Percentiles rank a stretch among this genome's conserved stretches.
These are phyloP conservation scores for Bolboschoenus planiculmis DNA, from an alignment of 176 grass and related monocot species.

Conservation along the genomic window DNA sequence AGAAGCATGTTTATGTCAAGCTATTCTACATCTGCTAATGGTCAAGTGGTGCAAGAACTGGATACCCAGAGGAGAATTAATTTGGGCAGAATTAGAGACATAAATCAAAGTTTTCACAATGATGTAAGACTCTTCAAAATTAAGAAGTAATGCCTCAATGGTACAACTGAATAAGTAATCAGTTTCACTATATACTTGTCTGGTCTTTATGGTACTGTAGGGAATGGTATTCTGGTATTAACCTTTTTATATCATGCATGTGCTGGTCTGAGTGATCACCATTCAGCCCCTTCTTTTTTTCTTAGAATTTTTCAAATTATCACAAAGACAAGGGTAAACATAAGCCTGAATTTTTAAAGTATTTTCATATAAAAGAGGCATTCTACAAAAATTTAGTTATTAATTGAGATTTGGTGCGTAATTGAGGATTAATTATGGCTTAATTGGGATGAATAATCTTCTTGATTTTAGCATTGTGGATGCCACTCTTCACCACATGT, in stretches of 20 bases:
- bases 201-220: neutral
- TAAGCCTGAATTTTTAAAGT: neutral
- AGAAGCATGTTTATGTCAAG: neutral
- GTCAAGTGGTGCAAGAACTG: neutral
- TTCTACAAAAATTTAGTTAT: neutral
- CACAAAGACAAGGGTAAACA: neutral
- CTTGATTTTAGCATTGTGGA: constrained; percentile 4
- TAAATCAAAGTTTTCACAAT: neutral
- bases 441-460: neutral
- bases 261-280: neutral
- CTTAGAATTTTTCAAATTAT: neutral
- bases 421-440: neutral
- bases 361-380: too few species aligned
- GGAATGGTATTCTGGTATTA: neutral
- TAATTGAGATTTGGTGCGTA: neutral
- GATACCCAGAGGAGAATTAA: neutral
- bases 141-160: neutral
- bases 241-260: neutral
- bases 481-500: constrained; percentile 16
- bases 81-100: neutral
- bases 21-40: neutral
- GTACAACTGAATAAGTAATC: neutral
- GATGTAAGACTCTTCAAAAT: constrained; percentile 12
- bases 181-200: neutral
- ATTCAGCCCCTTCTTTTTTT: neutral